These are phyloP conservation scores for Flaveria brownii DNA, from an alignment of 129 eudicot genomes.

Conservation along the genomic window DNA sequence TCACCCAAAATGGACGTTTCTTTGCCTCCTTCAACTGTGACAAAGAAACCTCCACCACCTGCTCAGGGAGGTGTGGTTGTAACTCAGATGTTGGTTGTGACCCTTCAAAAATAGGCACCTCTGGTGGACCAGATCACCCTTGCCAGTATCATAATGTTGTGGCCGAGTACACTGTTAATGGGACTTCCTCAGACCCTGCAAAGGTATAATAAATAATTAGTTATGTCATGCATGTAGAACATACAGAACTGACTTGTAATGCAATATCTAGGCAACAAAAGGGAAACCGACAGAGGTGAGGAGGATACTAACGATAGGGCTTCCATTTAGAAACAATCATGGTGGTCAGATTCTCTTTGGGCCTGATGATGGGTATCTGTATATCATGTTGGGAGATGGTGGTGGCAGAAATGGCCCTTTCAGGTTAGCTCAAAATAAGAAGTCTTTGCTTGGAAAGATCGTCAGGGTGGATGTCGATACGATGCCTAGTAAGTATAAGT, in stretches of 20 bases:
- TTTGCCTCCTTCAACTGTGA: conserved; percentile 94
- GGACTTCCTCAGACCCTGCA: conserved; percentile 67
- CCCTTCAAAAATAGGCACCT: conserved; percentile 52
- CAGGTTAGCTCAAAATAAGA: conserved; percentile 82
- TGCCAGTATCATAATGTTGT: conserved; percentile 74
- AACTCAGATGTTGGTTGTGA: conserved; percentile 91
- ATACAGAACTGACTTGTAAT: background rate
- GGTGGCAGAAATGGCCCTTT: conserved; percentile 67
- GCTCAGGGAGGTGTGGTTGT: conserved; percentile 86
- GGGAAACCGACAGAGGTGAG: conserved; percentile 75
- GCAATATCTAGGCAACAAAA: conserved; percentile 48
- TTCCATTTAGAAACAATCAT: conserved; percentile 62
- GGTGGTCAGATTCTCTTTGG: conserved; percentile 92
- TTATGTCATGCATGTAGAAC: background rate
- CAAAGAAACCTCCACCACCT: conserved; percentile 53
- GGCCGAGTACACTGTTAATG: conserved; percentile 80
- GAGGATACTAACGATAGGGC: conserved; percentile 85
- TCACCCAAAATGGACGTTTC: conserved; percentile 70
- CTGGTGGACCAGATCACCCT: conserved; percentile 29
- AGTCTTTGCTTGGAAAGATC: conserved; percentile 84
- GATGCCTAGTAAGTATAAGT: conserved; percentile 58
- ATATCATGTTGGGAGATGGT: conserved; percentile 91
- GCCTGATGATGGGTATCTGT: conserved; percentile 74
- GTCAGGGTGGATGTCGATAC: conserved; percentile 83
- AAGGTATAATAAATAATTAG: conserved; percentile 20